Percentiles rank a stretch among this genome's conserved stretches.
Evolutionary conservation across 108 stramenopile species (phyloP).

Genomic region (Nannochloropsis gaditana): DNA sequence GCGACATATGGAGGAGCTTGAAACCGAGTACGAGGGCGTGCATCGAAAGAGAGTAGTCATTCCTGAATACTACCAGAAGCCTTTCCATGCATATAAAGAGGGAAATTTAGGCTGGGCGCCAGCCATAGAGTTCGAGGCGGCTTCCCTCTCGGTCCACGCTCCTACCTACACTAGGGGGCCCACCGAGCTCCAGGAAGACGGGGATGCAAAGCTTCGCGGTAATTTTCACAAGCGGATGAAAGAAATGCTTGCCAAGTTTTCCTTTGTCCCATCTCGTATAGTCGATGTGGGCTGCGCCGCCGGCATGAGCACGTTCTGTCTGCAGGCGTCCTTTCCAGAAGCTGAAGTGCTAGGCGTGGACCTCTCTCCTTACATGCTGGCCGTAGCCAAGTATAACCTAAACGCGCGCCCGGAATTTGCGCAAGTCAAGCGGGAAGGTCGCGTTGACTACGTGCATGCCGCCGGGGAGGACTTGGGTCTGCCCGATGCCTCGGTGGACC

Average conservation of each 20-base stretch:
- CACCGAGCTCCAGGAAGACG: constrained; percentile 27
- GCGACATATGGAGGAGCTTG: constrained; percentile 34
- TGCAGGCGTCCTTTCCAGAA: constrained; percentile 38
- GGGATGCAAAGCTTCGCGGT: constrained; percentile 38
- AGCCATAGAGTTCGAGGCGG: constrained; percentile 44
- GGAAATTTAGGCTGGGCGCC: constrained; percentile 52
- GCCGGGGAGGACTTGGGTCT: constrained; percentile 51
- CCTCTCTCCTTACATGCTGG: constrained; percentile 55
- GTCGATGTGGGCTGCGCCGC: constrained; percentile 50
- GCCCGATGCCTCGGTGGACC: constrained; percentile 39
- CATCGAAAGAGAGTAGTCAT: constrained; percentile 18
- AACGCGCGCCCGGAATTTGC: constrained; percentile 31
- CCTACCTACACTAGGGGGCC: constrained; percentile 29
- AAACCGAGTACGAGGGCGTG: constrained; percentile 31
- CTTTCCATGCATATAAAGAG: constrained; percentile 51
- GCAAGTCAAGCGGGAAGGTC: not conserved
- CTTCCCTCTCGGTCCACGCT: constrained; percentile 38
- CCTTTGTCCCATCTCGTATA: constrained; percentile 12
- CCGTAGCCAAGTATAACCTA: constrained; percentile 41
- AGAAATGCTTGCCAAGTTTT: constrained; percentile 41
- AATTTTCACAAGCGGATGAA: constrained; percentile 34
- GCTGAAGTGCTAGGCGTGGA: constrained; percentile 49
- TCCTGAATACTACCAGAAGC: constrained; percentile 46
- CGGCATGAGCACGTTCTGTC: constrained; percentile 46
- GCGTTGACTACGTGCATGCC: constrained; percentile 47